phyloP scores from a whole-genome alignment of 2,329 filamentous ascomycete species.

The Colletotrichum tropicale region DNA sequence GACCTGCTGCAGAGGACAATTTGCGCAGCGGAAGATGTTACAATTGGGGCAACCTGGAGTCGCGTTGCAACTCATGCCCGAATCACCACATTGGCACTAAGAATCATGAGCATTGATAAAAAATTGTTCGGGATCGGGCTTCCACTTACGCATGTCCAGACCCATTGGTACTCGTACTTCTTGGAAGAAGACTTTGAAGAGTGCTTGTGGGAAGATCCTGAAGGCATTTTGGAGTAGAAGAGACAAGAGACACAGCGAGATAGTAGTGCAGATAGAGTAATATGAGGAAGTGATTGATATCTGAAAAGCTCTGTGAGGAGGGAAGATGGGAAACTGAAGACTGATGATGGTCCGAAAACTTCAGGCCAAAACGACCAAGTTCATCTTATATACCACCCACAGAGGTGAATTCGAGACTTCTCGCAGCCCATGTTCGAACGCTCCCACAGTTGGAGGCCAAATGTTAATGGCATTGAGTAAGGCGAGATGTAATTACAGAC shows the following conservation, averaged over 20 bases:
- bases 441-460: not conserved
- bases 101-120: not conserved
- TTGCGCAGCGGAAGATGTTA: not conserved
- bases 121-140: not conserved
- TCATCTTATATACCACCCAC: too few species aligned
- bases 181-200: not conserved
- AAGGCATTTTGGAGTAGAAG: not conserved
- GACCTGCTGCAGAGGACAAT: not conserved
- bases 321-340: too few species aligned
- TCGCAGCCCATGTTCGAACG: not conserved
- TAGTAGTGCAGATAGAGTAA: not conserved
- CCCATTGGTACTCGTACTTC: not conserved
- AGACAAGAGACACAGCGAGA: not conserved
- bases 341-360: not conserved
- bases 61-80: not conserved
- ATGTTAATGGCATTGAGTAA: not conserved
- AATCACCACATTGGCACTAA: constrained; percentile 11
- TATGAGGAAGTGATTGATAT: not conserved
- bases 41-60: not conserved
- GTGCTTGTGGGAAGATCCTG: not conserved
- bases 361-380: not conserved
- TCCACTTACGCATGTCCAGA: constrained; percentile 16
- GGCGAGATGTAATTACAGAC: not conserved
- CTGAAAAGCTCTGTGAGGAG: not conserved
- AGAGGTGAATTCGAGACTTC: not conserved